These are phyloP conservation scores for Pugionium dolabratum DNA, from an alignment of 345 rosid genomes.

Conservation along the genomic window DNA sequence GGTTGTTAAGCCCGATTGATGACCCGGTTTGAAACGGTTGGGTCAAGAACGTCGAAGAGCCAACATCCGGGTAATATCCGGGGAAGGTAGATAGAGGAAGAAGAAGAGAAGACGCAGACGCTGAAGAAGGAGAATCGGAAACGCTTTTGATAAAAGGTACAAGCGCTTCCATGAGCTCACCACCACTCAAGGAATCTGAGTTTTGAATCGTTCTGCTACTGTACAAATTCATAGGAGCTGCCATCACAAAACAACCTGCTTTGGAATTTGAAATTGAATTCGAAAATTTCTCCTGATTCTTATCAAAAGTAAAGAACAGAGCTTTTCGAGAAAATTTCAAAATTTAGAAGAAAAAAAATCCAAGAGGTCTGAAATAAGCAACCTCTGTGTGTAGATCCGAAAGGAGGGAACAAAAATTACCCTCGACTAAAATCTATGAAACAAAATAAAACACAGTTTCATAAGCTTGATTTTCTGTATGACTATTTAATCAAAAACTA, in stretches of 20 bases:
- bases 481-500: background rate
- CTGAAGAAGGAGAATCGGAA: slow-evolving; percentile 31
- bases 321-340: slow-evolving; percentile 20
- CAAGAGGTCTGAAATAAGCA: slow-evolving; percentile 70
- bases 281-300: slow-evolving; percentile 43
- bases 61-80: slow-evolving; percentile 39
- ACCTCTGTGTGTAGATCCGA: slow-evolving; percentile 49
- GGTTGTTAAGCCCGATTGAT: slow-evolving; percentile 54
- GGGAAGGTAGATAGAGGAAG: slow-evolving; percentile 23
- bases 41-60: slow-evolving; percentile 42
- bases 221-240: slow-evolving; percentile 66
- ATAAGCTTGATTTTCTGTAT: slow-evolving; percentile 53
- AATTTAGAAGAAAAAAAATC: slow-evolving; percentile 36
- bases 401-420: slow-evolving; percentile 63
- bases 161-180: slow-evolving; percentile 96
- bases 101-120: slow-evolving; percentile 17
- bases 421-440: slow-evolving; percentile 49
- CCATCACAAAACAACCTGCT: slow-evolving; percentile 38
- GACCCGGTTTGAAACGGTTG: slow-evolving; percentile 48
- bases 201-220: slow-evolving; percentile 46
- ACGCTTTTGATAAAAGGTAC: slow-evolving; percentile 80
- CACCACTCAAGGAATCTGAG: slow-evolving; percentile 48
- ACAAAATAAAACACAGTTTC: slow-evolving; percentile 26
- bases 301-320: slow-evolving; percentile 53
- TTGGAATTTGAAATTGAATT: background rate